Conservation (phyloP, 2,329 filamentous ascomycete genomes). For the Aspergillus novofumigatus region DNA sequence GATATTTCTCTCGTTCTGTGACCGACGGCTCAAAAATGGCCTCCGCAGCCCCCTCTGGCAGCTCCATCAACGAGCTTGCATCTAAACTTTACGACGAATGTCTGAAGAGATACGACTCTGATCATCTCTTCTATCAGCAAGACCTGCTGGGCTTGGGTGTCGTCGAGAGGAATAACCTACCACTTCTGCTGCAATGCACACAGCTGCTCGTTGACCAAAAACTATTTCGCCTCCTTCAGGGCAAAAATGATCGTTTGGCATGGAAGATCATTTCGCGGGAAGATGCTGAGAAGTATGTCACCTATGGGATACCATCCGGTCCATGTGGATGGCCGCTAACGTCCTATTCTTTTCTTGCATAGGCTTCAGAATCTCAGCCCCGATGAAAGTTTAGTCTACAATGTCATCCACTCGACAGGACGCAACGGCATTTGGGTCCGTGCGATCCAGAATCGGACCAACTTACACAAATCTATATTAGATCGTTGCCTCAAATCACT, state of each 20-base stretch:
- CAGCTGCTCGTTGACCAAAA: conserved; percentile 45
- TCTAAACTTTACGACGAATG: conserved; percentile 45
- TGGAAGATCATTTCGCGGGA: conserved; percentile 48
- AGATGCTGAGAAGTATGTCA: conserved; percentile 46
- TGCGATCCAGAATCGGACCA: conserved; percentile 72
- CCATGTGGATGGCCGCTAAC: conserved; percentile 6
- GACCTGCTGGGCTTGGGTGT: conserved; percentile 42
- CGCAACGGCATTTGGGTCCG: conserved; percentile 88
- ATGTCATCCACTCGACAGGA: conserved; percentile 79
- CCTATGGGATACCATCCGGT: neutral
- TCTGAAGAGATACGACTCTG: conserved; percentile 33
- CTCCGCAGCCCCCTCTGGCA: conserved; percentile 29
- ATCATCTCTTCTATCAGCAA: conserved; percentile 45
- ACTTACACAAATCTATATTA: conserved; percentile 78
- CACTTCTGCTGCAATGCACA: conserved; percentile 41
- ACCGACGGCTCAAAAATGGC: conserved; percentile 27
- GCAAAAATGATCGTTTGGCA: conserved; percentile 40
- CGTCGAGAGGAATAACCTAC: conserved; percentile 41
- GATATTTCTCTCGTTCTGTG: conserved; percentile 22
- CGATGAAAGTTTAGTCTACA: conserved; percentile 82
- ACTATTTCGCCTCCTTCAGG: conserved; percentile 44
- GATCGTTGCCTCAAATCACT: conserved; percentile 80
- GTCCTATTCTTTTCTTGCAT: conserved; percentile 1
- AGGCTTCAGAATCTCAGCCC: conserved; percentile 48
- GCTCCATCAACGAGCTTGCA: conserved; percentile 36